A percentile compares a stretch with the other conserved stretches of the same genome.
Evolutionary conservation across 1,139 yeast genomes (phyloP).

Genomic region (Suhomyces taliae): DNA sequence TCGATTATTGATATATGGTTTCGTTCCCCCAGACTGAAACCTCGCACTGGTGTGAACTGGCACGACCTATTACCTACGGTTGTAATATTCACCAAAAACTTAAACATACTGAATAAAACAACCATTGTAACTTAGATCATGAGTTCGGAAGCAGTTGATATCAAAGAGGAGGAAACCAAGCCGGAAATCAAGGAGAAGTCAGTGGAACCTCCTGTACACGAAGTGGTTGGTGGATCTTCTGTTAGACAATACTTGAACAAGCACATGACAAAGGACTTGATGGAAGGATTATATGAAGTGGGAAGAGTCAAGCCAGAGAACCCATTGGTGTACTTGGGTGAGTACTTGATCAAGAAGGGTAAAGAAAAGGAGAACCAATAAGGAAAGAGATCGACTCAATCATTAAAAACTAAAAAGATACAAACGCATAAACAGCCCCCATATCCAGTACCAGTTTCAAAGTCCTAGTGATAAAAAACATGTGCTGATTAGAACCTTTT

Average conservation of each 20-base stretch:
- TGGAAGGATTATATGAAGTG: conserved; percentile 67
- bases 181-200: conserved; percentile 6
- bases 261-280: conserved; percentile 63
- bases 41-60: neutral
- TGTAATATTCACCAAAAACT: neutral
- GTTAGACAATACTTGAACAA: conserved; percentile 76
- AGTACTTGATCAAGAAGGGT: conserved; percentile 56
- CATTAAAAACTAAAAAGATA: too few relatives aligned
- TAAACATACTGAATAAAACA: too few relatives aligned
- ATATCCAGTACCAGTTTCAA: too few relatives aligned
- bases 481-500: too few relatives aligned
- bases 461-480: too few relatives aligned
- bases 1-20: too few relatives aligned
- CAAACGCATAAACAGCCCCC: too few relatives aligned
- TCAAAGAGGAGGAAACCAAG: conserved; percentile 5
- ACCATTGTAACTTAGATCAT: neutral
- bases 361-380: conserved; percentile 21
- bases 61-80: neutral
- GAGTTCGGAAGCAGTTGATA: conserved; percentile 8
- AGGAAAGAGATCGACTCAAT: neutral
- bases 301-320: conserved; percentile 62
- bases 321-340: conserved; percentile 71
- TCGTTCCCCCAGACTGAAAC: neutral
- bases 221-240: conserved; percentile 78
- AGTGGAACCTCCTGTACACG: conserved; percentile 36